Evolutionary conservation across 371 early-diverging fungal species (phyloP).

Genomic region (Saksenaea vasiformis): DNA sequence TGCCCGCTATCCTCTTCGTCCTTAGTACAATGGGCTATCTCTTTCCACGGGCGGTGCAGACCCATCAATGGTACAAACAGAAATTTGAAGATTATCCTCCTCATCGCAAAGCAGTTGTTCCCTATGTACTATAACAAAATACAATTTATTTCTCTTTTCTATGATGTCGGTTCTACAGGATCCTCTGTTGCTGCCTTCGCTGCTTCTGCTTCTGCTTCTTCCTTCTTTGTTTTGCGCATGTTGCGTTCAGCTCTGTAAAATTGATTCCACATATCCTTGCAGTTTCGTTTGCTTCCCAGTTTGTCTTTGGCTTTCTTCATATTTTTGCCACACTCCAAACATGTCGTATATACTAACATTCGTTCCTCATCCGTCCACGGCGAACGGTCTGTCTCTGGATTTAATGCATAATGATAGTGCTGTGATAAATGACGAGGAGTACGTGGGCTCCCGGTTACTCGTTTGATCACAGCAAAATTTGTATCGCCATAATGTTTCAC

Average conservation of each 20-base stretch:
- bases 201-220: background rate
- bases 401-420: slow-evolving; percentile 36
- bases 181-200: background rate
- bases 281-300: slow-evolving; percentile 19
- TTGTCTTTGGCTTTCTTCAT: slow-evolving; percentile 28
- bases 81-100: slow-evolving; percentile 49
- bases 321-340: slow-evolving; percentile 6
- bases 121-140: slow-evolving; percentile 28
- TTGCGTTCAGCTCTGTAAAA: slow-evolving; percentile 9
- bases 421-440: slow-evolving; percentile 43
- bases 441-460: slow-evolving; percentile 29
- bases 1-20: slow-evolving; percentile 59
- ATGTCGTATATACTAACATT: slow-evolving; percentile 12
- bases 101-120: slow-evolving; percentile 61
- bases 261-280: slow-evolving; percentile 50
- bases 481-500: slow-evolving; percentile 36
- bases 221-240: background rate
- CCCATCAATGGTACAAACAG: slow-evolving; percentile 62
- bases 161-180: background rate
- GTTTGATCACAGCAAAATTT: slow-evolving; percentile 31
- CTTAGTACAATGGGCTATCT: slow-evolving; percentile 56
- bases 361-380: slow-evolving; percentile 41
- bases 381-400: slow-evolving; percentile 35
- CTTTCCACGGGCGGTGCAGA: slow-evolving; percentile 57
- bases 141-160: background rate